Conservation (phyloP, 495 filamentous ascomycete species). For the Aspergillus saccharolyticus region DNA sequence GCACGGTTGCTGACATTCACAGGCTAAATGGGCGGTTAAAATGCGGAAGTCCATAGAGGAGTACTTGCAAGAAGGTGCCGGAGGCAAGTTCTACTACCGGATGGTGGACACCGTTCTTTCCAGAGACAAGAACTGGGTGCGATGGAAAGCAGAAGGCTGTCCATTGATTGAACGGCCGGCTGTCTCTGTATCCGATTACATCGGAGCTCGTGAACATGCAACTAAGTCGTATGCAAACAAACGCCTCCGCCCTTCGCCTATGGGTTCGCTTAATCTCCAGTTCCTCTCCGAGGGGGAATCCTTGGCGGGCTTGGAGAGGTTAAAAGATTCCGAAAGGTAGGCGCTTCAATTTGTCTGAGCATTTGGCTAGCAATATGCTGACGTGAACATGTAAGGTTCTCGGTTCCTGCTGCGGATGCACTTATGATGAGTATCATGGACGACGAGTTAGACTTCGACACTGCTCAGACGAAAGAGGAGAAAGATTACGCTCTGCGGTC, state of each 20-base stretch:
- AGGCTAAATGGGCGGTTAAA: slow-evolving; percentile 68
- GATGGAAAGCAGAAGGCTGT: slow-evolving; percentile 94
- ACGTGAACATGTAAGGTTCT: slow-evolving; percentile 30
- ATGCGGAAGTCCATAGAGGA: slow-evolving; percentile 69
- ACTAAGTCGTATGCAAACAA: slow-evolving; percentile 61
- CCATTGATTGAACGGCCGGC: slow-evolving; percentile 74
- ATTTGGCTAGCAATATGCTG: slow-evolving; percentile 2
- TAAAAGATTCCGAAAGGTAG: slow-evolving; percentile 55
- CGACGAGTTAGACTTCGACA: slow-evolving; percentile 78
- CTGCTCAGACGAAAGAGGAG: slow-evolving; percentile 65
- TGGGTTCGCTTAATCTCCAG: slow-evolving; percentile 66
- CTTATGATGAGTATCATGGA: slow-evolving; percentile 59
- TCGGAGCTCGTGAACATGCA: slow-evolving; percentile 59
- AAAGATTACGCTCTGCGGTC: slow-evolving; percentile 58
- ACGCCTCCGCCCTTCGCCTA: slow-evolving; percentile 57
- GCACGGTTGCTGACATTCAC: slow-evolving; percentile 25
- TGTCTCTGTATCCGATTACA: slow-evolving; percentile 59
- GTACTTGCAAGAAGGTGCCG: slow-evolving; percentile 66
- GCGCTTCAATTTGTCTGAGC: background rate
- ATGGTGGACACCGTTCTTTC: slow-evolving; percentile 94
- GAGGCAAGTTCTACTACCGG: slow-evolving; percentile 85
- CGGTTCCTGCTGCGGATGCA: slow-evolving; percentile 50
- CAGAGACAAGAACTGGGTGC: slow-evolving; percentile 95
- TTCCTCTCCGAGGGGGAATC: slow-evolving; percentile 66
- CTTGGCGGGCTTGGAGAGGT: slow-evolving; percentile 49